Conservation (phyloP, 2,329 filamentous ascomycete species). For the Cladobotryum mycophilum region DNA sequence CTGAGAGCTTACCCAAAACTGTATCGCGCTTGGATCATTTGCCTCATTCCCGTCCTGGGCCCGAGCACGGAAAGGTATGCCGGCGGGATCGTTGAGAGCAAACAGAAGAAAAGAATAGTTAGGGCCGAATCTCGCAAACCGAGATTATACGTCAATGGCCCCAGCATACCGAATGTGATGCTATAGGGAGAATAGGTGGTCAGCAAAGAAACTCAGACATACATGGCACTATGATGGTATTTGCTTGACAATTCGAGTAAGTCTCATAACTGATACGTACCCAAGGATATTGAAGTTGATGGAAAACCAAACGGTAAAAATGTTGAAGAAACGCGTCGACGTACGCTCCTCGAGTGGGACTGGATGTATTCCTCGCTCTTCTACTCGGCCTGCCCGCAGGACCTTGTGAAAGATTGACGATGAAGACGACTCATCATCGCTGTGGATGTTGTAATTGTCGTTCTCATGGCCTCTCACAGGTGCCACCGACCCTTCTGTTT, state of each 20-base stretch:
- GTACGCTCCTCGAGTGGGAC: conserved; percentile 36
- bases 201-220: background rate
- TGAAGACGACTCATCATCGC: conserved; percentile 16
- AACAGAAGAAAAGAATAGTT: conserved; percentile 57
- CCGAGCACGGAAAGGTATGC: conserved; percentile 54
- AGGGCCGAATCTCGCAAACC: conserved; percentile 50
- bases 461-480: conserved; percentile 14
- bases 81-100: conserved; percentile 47
- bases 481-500: conserved; percentile 1
- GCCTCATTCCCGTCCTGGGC: conserved; percentile 57
- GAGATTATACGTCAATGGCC: conserved; percentile 48
- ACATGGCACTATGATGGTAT: background rate
- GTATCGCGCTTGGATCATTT: conserved; percentile 60
- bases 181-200: conserved; percentile 23
- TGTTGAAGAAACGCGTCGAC: conserved; percentile 34
- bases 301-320: conserved; percentile 44
- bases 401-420: conserved; percentile 25
- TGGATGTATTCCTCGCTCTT: conserved; percentile 39
- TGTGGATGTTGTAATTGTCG: conserved; percentile 20
- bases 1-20: conserved; percentile 45
- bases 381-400: conserved; percentile 33
- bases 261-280: conserved; percentile 19
- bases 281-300: conserved; percentile 43
- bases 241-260: background rate
- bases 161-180: conserved; percentile 59